Evolutionary conservation across 805 yeast species (phyloP), one percentile per base, ranked within the genome.

Genomic region (Hanseniaspora mollemarum): DNA sequence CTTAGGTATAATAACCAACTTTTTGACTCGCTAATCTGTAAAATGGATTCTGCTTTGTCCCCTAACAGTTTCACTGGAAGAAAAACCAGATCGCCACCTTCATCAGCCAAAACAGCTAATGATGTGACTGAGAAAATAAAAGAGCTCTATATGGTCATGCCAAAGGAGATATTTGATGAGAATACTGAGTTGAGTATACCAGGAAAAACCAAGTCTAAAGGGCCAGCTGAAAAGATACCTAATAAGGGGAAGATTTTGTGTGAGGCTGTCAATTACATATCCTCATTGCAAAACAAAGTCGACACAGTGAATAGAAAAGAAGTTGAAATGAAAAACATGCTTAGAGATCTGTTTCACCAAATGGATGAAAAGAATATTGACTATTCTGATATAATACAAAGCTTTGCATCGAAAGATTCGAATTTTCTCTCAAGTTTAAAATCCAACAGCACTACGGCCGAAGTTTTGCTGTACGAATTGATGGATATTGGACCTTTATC

Each of bases 201-300:
- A 22, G 29, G 28, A 4, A 39, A 25, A 9, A 4, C 9, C 2
- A 39, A 22, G 16, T 4, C 32, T 8, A 25, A 8, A 39, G 26
- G 12, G 28, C 55, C n/a, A 52, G 33, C 41, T 2, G 49, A 55
- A 8, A 48, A 48, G 2, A 83, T 81, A 57, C 94, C 94, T 0
- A 83, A 83, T 60, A 84, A 84, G 65, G 94, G 94, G 1, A 90
- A 83, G 61, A 82, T 84, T 2, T 67, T 84, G 53, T 75, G 85
- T 8, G 83, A 81, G 59, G 75, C 86, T 0, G 87, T 83, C 2
- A 87, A 81, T 54, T 83, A 82, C 59, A 76, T 84, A 38, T 78
- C 76, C 53, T 67, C 67, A 54, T 64, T 85, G 32, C 94, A 85
- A 61, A 78, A 76, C 54, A 70, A 75, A 53, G 85, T 87, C 53